A percentile compares a stretch with the other conserved stretches of the same genome.
phyloP scores from a whole-genome alignment of 768 basidiomycete species.

The Mrakia hoshinonis region DNA sequence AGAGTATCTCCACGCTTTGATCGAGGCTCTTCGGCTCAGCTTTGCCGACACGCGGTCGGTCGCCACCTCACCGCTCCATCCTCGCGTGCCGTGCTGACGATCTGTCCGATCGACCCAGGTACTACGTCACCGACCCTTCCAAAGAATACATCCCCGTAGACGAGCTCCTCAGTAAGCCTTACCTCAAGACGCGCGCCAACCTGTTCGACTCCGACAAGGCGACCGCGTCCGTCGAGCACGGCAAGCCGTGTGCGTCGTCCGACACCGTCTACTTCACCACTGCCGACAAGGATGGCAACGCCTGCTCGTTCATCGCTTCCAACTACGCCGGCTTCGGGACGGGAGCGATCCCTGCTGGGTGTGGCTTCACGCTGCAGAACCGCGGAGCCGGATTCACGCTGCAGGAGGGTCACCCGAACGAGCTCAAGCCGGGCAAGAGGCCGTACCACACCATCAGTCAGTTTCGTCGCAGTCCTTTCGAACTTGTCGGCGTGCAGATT shows the following conservation, averaged over 20 bases:
- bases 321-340: constrained; percentile 60
- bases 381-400: constrained; percentile 78
- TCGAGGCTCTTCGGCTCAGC: constrained; percentile 66
- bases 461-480: background rate
- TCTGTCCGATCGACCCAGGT: constrained; percentile 39
- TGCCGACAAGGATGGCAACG: constrained; percentile 44
- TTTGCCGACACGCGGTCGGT: constrained; percentile 27
- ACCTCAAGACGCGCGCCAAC: constrained; percentile 67
- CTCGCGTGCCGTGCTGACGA: background rate
- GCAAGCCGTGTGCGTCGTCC: constrained; percentile 70
- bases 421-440: constrained; percentile 73
- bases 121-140: constrained; percentile 88
- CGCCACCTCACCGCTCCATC: background rate
- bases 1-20: constrained; percentile 75
- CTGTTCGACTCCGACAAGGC: constrained; percentile 60
- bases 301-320: constrained; percentile 47
- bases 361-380: constrained; percentile 94
- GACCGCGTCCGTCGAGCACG: constrained; percentile 45
- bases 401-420: constrained; percentile 73
- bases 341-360: constrained; percentile 78
- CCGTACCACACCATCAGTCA: constrained; percentile 78
- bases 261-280: constrained; percentile 94
- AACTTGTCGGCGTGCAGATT: too few relatives aligned
- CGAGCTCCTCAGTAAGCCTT: constrained; percentile 80
- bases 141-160: constrained; percentile 66